phyloP scores from a whole-genome alignment of 805 yeast genomes.

The Metschnikowia anglica region DNA sequence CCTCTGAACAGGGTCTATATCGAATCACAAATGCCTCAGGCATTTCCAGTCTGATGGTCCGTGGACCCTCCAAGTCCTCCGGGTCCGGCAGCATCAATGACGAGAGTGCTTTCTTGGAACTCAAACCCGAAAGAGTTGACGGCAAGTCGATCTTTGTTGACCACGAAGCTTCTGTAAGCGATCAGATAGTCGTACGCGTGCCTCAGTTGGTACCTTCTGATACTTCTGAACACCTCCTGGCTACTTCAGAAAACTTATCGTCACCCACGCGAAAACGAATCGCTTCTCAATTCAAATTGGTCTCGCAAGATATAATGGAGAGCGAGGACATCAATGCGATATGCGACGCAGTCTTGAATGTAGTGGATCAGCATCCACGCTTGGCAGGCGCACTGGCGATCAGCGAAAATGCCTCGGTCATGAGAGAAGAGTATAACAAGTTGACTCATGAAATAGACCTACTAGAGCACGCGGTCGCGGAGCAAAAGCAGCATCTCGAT shows the following conservation, averaged over 20 bases:
- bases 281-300: conserved; percentile 7
- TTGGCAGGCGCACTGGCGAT: conserved; percentile 3
- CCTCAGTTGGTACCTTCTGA: conserved; percentile 22
- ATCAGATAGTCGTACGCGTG: conserved; percentile 29
- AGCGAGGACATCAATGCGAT: conserved; percentile 42
- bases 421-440: conserved; percentile 35
- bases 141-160: conserved; percentile 42
- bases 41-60: conserved; percentile 18
- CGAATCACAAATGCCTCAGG: conserved; percentile 38
- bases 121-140: conserved; percentile 43
- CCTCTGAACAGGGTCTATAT: conserved; percentile 51
- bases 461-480: conserved; percentile 44
- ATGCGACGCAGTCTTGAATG: conserved; percentile 24
- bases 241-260: conserved; percentile 8
- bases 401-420: not conserved
- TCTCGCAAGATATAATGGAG: conserved; percentile 17
- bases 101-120: conserved; percentile 6
- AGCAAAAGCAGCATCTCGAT: conserved; percentile 43
- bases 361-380: conserved; percentile 13
- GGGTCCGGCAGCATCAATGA: not conserved
- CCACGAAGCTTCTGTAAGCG: conserved; percentile 31
- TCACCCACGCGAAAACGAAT: conserved; percentile 19
- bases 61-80: not conserved
- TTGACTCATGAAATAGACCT: conserved; percentile 40
- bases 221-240: not conserved